Evolutionary conservation across 768 basidiomycete species (phyloP), one percentile per base, ranked within the genome.

Genomic region (Flagelloscypha sp.): DNA sequence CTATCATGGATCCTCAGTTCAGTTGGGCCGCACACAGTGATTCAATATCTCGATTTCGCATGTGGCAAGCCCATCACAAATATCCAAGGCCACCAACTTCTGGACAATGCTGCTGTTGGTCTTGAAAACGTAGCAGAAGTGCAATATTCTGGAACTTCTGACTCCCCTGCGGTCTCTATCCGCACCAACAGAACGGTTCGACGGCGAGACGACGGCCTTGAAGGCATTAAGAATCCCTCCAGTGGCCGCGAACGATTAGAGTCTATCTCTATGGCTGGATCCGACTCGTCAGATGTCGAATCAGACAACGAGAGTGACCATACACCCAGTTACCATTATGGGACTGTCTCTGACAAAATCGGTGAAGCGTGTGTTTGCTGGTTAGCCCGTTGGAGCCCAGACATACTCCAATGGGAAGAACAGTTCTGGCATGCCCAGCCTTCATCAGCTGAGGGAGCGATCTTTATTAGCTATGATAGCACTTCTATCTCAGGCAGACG

Each of bases 341-440:
- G 90, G n/a, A 68, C 75, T n/a, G 67, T 90, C 7, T 84, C 84
- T 0, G 77, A 89, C 57, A 93, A 88, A 61, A 86, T 95, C 37
- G 92, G 92, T 9, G 89, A 94, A 57, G 82, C 87, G 0, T 81
- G 82, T 46, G 73, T 74, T 2, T 87, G 84, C 54, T 97, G 90
- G 89, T 64, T 95, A 12, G 70, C 79, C 1, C 67, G 86, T 28
- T 97, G 92, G 92, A 86, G 79, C 0, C 53, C 59, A 9, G 90
- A 95, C 50, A 67, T 94, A 43, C 66, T 94, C n/a, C 48, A 50
- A 7, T 66, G 71, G 21, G 85, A 88, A 48, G 70, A 77, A 45
- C 57, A 56, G 27, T 43, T 44, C 7, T 27, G 42, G 24, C 39
- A 35, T 12, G 46, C 56, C 6, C 16, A 38, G 5, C 45, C 45